A percentile compares a stretch with the other conserved stretches of the same genome.
phyloP scores from a whole-genome alignment of 2,329 filamentous ascomycete species.

The Apiospora pterosperma region DNA sequence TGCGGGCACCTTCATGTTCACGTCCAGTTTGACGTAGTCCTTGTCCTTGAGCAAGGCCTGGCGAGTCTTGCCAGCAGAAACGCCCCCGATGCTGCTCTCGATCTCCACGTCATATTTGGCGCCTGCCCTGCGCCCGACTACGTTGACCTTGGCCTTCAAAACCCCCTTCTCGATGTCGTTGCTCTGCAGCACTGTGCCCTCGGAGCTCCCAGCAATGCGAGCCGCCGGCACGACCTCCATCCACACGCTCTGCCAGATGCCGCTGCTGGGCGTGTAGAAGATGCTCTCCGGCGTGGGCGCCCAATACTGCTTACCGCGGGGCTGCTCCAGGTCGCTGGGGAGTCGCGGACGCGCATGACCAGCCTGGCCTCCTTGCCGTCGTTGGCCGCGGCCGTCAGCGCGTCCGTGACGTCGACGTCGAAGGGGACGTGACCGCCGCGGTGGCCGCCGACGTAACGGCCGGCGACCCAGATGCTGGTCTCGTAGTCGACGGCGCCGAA shows the following conservation, averaged over 20 bases:
- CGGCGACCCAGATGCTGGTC: constrained; percentile 54
- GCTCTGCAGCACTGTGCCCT: constrained; percentile 55
- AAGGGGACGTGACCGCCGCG: constrained; percentile 58
- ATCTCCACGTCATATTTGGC: constrained; percentile 48
- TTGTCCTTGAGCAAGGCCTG: constrained; percentile 45
- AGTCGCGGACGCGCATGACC: constrained; percentile 59
- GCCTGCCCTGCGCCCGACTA: constrained; percentile 45
- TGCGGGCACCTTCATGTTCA: constrained; percentile 45
- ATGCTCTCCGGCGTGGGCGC: constrained; percentile 57
- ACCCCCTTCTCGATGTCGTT: constrained; percentile 50
- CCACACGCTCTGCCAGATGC: constrained; percentile 58
- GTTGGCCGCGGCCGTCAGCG: constrained; percentile 21
- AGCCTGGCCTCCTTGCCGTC: constrained; percentile 38
- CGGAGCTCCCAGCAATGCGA: constrained; percentile 51
- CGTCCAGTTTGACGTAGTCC: constrained; percentile 42
- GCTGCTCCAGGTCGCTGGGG: constrained; percentile 61
- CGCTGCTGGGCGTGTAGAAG: constrained; percentile 55
- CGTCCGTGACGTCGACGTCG: constrained; percentile 55
- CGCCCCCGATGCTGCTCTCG: constrained; percentile 48
- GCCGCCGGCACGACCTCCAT: constrained; percentile 51
- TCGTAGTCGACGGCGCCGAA: constrained; percentile 63
- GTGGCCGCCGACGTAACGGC: constrained; percentile 50
- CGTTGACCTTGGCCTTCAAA: constrained; percentile 46
- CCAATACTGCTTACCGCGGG: constrained; percentile 67
- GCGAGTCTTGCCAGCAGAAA: constrained; percentile 40